Percentiles rank a stretch among this genome's conserved stretches.
Evolutionary conservation across 331 rosid species (phyloP).

Genomic region (Stylosanthes scabra): DNA sequence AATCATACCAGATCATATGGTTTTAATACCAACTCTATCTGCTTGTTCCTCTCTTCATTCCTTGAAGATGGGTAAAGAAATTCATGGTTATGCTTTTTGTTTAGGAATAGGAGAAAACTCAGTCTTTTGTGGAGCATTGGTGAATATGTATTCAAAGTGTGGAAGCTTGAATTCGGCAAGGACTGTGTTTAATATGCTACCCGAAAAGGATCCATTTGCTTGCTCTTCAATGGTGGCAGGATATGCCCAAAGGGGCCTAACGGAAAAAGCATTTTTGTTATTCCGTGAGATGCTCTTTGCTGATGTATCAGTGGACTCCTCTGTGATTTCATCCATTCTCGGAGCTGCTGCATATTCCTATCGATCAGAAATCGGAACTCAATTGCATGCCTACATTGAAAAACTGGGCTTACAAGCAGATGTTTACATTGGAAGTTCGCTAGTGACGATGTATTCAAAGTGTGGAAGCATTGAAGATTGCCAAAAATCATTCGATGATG

Average conservation of each 20-base stretch:
- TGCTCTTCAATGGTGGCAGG: constrained; percentile 76
- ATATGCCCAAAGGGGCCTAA: constrained; percentile 66
- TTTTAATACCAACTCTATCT: constrained; percentile 54
- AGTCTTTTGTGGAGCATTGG: constrained; percentile 62
- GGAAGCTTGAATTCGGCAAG: constrained; percentile 59
- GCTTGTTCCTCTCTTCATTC: constrained; percentile 65
- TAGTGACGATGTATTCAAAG: constrained; percentile 78
- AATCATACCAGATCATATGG: constrained; percentile 51
- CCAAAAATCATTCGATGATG: constrained; percentile 63
- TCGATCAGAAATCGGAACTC: constrained; percentile 61
- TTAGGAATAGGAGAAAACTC: constrained; percentile 49
- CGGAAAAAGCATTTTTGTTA: constrained; percentile 55
- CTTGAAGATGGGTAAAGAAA: constrained; percentile 57
- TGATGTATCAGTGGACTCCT: constrained; percentile 52
- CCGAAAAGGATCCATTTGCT: constrained; percentile 59
- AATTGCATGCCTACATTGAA: constrained; percentile 62
- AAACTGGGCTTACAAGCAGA: constrained; percentile 61
- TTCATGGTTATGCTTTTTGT: constrained; percentile 68
- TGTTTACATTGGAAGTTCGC: constrained; percentile 75
- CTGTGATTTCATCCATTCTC: constrained; percentile 66
- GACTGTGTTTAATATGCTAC: constrained; percentile 53
- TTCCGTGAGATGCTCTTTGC: constrained; percentile 56
- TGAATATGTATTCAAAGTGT: constrained; percentile 78
- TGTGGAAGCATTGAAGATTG: constrained; percentile 77
- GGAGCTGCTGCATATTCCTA: constrained; percentile 57